Evolutionary conservation across 768 basidiomycete genomes (phyloP).

Genomic region (Chalciporus chontae): DNA sequence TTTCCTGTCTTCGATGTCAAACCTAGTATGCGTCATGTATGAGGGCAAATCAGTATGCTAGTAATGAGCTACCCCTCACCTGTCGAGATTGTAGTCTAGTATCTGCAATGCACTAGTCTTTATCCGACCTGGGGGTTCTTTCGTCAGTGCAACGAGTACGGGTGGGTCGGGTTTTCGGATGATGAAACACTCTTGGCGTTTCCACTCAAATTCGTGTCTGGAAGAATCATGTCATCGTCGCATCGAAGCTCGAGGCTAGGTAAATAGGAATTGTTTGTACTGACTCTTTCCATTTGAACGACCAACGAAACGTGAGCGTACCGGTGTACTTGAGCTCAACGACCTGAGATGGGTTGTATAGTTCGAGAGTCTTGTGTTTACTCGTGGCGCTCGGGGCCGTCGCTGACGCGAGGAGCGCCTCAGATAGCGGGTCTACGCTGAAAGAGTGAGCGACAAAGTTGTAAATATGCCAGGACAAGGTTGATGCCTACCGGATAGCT

Average conservation of each 20-base stretch:
- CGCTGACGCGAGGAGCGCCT: slow-evolving; percentile 67
- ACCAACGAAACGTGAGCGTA: slow-evolving; percentile 70
- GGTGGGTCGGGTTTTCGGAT: slow-evolving; percentile 85
- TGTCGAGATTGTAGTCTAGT: slow-evolving; percentile 79
- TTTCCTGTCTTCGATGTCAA: slow-evolving; percentile 82
- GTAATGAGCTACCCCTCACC: slow-evolving; percentile 39
- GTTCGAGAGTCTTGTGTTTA: slow-evolving; percentile 72
- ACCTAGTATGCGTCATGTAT: slow-evolving; percentile 41
- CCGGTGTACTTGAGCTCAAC: slow-evolving; percentile 76
- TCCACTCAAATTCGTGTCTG: slow-evolving; percentile 87
- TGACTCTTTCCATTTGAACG: slow-evolving; percentile 81
- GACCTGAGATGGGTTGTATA: slow-evolving; percentile 66
- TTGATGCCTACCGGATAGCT: slow-evolving; percentile 53
- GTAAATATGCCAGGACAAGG: background rate
- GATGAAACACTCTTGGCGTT: slow-evolving; percentile 77
- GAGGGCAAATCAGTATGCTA: background rate
- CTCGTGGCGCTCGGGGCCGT: slow-evolving; percentile 58
- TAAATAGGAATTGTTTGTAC: slow-evolving; percentile 25
- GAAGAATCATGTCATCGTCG: background rate
- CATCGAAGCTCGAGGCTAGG: background rate
- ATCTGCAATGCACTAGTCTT: slow-evolving; percentile 70
- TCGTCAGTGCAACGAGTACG: slow-evolving; percentile 78
- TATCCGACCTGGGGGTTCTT: slow-evolving; percentile 64
- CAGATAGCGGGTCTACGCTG: slow-evolving; percentile 64
- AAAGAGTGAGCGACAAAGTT: background rate